Evolutionary conservation across 352 stramenopile genomes (phyloP).

Genomic region (Globisporangium rhizosaccharum): DNA sequence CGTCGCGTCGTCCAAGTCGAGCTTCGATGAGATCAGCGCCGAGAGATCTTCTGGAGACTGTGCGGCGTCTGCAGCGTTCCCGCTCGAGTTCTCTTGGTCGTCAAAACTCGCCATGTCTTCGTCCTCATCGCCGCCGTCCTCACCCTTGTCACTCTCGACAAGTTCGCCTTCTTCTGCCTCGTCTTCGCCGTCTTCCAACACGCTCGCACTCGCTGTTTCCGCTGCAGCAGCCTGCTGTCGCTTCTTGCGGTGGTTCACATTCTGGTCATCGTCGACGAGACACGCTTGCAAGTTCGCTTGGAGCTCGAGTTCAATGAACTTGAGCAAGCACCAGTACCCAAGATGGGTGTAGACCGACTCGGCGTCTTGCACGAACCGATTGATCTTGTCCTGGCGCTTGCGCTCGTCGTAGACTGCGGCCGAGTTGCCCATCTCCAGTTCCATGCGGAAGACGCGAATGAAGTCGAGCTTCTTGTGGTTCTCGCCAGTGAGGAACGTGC

Average conservation of each 20-base stretch:
- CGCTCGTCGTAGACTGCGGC: slow-evolving; percentile 64
- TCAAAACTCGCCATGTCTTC: too few species aligned
- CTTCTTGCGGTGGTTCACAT: slow-evolving; percentile 47
- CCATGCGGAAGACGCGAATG: slow-evolving; percentile 46
- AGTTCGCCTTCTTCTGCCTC: slow-evolving; percentile 20
- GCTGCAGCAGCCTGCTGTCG: slow-evolving; percentile 17
- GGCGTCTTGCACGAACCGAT: slow-evolving; percentile 65
- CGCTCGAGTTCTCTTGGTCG: neutral
- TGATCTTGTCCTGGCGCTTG: slow-evolving; percentile 69
- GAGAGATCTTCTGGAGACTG: slow-evolving; percentile 1
- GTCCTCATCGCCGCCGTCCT: neutral
- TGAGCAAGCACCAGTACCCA: slow-evolving; percentile 74
- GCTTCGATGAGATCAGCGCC: slow-evolving; percentile 18
- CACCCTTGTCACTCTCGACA: slow-evolving; percentile 13
- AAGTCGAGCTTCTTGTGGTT: slow-evolving; percentile 73
- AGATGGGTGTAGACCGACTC: slow-evolving; percentile 57
- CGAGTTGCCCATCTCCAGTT: slow-evolving; percentile 71
- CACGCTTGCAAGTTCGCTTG: slow-evolving; percentile 67
- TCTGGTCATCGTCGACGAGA: slow-evolving; percentile 51
- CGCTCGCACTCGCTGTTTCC: neutral
- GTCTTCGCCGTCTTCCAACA: slow-evolving; percentile 25
- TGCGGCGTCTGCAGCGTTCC: neutral
- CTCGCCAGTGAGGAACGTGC: slow-evolving; percentile 57
- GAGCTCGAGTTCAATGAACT: slow-evolving; percentile 75
- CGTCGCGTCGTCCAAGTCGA: slow-evolving; percentile 33